A percentile compares a stretch with the other conserved stretches of the same genome.
Conservation (phyloP, 2,329 filamentous ascomycete species). For the Juglanconis juglandina region DNA sequence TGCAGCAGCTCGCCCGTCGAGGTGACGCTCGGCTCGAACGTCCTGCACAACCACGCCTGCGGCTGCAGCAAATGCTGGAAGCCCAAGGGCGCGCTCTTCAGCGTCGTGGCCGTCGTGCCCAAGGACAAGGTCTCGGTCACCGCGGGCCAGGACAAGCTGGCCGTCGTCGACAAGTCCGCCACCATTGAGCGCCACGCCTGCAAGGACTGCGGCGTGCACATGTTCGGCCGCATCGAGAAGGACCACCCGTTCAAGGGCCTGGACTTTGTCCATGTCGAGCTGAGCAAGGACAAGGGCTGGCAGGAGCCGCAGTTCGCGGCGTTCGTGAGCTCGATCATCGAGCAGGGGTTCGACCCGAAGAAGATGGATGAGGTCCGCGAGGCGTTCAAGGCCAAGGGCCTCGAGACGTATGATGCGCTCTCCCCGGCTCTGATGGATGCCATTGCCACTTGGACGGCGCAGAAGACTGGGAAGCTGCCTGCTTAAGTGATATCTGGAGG, state of each 20-base stretch:
- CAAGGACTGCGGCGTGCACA: constrained; percentile 56
- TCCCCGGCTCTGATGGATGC: constrained; percentile 62
- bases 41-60: constrained; percentile 68
- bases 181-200: constrained; percentile 61
- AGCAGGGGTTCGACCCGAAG: constrained; percentile 59
- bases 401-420: constrained; percentile 62
- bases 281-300: constrained; percentile 61
- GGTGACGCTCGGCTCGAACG: constrained; percentile 54
- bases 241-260: constrained; percentile 66
- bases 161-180: constrained; percentile 52
- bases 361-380: constrained; percentile 53
- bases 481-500: constrained; percentile 14
- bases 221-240: constrained; percentile 63
- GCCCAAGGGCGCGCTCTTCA: constrained; percentile 60
- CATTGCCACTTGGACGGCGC: constrained; percentile 52
- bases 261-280: constrained; percentile 66
- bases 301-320: constrained; percentile 69
- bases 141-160: constrained; percentile 55
- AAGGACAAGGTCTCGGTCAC: constrained; percentile 52
- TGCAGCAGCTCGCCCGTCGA: constrained; percentile 55
- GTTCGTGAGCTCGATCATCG: constrained; percentile 65
- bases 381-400: constrained; percentile 50
- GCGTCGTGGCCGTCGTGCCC: constrained; percentile 60
- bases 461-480: constrained; percentile 37
- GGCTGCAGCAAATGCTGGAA: constrained; percentile 74